Conservation (phyloP, 2,329 filamentous ascomycete species). For the Monilinia fructigena region DNA sequence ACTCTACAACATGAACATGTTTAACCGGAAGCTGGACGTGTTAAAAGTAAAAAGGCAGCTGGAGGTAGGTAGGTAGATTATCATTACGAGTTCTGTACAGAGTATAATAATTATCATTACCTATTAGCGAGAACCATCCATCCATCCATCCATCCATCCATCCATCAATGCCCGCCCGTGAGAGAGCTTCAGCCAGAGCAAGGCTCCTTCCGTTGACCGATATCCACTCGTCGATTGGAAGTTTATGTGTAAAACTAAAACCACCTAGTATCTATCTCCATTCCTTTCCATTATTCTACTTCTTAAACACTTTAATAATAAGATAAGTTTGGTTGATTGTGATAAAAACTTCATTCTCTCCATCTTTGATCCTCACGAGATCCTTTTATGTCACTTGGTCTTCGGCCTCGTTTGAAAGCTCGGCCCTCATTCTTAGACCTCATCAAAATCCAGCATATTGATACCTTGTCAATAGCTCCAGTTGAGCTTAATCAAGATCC, state of each 20-base stretch:
- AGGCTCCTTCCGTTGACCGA: neutral
- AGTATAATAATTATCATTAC: too few species aligned
- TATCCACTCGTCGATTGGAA: neutral
- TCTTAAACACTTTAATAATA: too few species aligned
- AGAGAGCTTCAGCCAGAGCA: neutral
- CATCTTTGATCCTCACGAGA: neutral
- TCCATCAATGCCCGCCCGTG: too few species aligned
- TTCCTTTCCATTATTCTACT: neutral
- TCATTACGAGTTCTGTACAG: too few species aligned
- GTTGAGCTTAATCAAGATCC: slow-evolving; percentile 39
- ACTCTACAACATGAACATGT: too few species aligned
- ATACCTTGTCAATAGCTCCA: slow-evolving; percentile 41
- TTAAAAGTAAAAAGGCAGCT: too few species aligned
- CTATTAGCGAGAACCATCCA: neutral
- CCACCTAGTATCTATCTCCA: neutral
- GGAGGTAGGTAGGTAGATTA: too few species aligned
- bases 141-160: too few species aligned
- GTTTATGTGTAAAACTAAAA: too few species aligned
- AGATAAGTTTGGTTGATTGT: neutral
- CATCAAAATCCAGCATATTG: slow-evolving; percentile 51
- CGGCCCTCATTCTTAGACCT: slow-evolving; percentile 63
- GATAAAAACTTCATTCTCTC: neutral
- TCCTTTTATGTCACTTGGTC: slow-evolving; percentile 38
- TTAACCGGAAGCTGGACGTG: too few species aligned
- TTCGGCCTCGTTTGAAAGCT: slow-evolving; percentile 55